These are phyloP conservation scores for Sporothrix variecibatus DNA, from an alignment of 2,329 filamentous ascomycete genomes.

Conservation along the genomic window DNA sequence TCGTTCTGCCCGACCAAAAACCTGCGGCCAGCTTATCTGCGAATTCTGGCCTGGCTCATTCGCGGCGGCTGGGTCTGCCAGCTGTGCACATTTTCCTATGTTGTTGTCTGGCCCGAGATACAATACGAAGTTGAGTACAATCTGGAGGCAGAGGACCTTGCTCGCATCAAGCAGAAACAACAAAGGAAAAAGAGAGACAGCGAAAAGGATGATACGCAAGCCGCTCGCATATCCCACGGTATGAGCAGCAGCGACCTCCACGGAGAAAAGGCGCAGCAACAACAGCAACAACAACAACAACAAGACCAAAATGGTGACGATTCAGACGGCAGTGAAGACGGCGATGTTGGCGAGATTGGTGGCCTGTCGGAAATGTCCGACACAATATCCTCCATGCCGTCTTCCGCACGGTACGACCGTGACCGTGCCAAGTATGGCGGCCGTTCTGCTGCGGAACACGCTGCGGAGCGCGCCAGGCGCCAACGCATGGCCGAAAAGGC, in stretches of 20 bases:
- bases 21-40: conserved; percentile 83
- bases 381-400: conserved; percentile 27
- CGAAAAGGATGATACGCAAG: not conserved
- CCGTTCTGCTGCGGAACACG: conserved; percentile 49
- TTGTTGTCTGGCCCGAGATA: conserved; percentile 80
- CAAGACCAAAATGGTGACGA: conserved; percentile 22
- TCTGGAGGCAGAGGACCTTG: conserved; percentile 65
- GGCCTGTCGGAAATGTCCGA: conserved; percentile 9
- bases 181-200: conserved; percentile 33
- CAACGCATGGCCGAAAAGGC: conserved; percentile 59
- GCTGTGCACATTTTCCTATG: conserved; percentile 86
- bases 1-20: conserved; percentile 82
- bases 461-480: conserved; percentile 62
- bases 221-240: not conserved
- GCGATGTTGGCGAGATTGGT: conserved; percentile 12
- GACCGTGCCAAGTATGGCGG: conserved; percentile 1
- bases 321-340: conserved; percentile 25
- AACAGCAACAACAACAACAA: conserved; percentile 6
- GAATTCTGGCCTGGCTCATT: conserved; percentile 91
- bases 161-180: conserved; percentile 37
- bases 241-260: not conserved
- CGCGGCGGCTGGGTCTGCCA: conserved; percentile 92
- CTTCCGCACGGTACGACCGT: conserved; percentile 17
- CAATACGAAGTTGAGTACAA: conserved; percentile 76
- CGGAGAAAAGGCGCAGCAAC: not conserved